phyloP scores from a whole-genome alignment of 345 rosid genomes.

The Eucalyptus shirleyi region DNA sequence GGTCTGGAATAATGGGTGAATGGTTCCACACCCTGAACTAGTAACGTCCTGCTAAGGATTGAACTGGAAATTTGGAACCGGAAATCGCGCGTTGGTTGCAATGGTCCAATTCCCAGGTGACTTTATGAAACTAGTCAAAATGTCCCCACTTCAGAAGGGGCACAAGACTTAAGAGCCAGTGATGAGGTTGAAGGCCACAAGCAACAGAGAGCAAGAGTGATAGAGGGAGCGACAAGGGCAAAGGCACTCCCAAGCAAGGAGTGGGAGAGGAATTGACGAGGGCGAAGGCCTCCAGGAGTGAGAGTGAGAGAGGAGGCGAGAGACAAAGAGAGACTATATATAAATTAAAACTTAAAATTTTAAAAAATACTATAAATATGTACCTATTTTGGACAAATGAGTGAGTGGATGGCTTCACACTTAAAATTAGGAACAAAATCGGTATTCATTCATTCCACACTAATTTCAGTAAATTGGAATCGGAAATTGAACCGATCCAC shows the following conservation, averaged over 20 bases:
- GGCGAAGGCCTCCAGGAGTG: fast-evolving
- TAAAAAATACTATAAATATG: no score
- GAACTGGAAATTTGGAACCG: background rate
- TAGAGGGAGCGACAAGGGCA: no score
- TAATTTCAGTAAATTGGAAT: no score
- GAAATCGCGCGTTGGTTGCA: no score
- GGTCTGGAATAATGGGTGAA: fast-evolving
- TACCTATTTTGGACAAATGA: fast-evolving
- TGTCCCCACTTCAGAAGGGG: background rate
- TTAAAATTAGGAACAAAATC: no score
- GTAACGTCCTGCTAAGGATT: no score
- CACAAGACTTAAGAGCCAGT: background rate
- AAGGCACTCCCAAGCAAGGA: no score
- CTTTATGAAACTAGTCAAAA: background rate
- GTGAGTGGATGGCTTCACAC: fast-evolving
- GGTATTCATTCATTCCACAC: background rate
- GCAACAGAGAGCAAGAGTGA: background rate
- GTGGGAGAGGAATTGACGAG: background rate
- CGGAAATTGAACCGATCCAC: no score
- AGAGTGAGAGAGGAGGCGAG: background rate
- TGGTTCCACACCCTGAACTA: no score
- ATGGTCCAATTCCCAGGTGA: fast-evolving
- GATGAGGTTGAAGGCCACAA: fast-evolving
- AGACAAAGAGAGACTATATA: background rate
- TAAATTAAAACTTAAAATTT: no score